Conservation (phyloP, 2,329 filamentous ascomycete species). For the Penicillium hesseltinei region DNA sequence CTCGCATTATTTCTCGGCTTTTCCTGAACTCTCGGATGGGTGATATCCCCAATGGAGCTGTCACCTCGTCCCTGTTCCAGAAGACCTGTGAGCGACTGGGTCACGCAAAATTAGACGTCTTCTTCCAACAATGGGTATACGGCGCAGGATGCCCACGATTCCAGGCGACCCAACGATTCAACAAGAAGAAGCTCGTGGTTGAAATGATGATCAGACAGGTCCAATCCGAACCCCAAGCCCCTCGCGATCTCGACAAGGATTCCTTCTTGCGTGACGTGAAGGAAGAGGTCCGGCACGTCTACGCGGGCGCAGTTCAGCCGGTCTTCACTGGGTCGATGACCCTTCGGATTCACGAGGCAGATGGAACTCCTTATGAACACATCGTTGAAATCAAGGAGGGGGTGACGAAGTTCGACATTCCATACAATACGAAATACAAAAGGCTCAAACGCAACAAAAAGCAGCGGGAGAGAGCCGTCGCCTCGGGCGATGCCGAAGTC, state of each 20-base stretch:
- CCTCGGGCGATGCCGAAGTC: slow-evolving; percentile 62
- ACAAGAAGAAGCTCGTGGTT: slow-evolving; percentile 94
- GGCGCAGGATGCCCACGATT: slow-evolving; percentile 87
- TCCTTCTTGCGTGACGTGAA: slow-evolving; percentile 83
- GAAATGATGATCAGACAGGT: slow-evolving; percentile 85
- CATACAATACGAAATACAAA: slow-evolving; percentile 99
- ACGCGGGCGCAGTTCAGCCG: slow-evolving; percentile 67
- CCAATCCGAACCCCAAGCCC: slow-evolving; percentile 57
- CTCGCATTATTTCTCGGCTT: slow-evolving; percentile 79
- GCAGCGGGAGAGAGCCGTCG: slow-evolving; percentile 73
- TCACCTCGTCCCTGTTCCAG: slow-evolving; percentile 75
- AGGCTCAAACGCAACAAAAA: slow-evolving; percentile 83
- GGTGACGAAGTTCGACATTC: slow-evolving; percentile 83
- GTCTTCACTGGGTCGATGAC: slow-evolving; percentile 96
- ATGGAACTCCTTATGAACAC: slow-evolving; percentile 96
- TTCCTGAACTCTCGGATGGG: slow-evolving; percentile 84
- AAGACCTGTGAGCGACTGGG: slow-evolving; percentile 83
- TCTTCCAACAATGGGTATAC: slow-evolving; percentile 92
- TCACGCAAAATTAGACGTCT: slow-evolving; percentile 80
- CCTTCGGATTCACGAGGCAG: slow-evolving; percentile 94
- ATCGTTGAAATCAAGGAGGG: slow-evolving; percentile 93
- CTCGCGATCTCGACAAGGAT: slow-evolving; percentile 63
- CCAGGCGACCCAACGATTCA: slow-evolving; percentile 82
- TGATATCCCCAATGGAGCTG: slow-evolving; percentile 65
- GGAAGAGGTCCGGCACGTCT: slow-evolving; percentile 69